Conservation (phyloP, 2,329 filamentous ascomycete species). For the Leptoxyphium fumago region DNA sequence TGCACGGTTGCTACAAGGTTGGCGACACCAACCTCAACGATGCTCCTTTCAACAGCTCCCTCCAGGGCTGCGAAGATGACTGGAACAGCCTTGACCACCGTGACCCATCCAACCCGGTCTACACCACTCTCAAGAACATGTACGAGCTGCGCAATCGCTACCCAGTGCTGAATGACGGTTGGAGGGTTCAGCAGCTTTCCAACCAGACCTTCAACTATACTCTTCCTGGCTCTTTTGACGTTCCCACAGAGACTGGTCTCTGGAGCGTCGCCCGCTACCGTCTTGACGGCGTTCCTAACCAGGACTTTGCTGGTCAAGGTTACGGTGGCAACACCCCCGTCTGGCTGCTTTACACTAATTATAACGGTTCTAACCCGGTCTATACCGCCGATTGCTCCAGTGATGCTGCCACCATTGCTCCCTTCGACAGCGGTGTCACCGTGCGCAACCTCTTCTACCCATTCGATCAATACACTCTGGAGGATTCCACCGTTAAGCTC, state of each 20-base stretch:
- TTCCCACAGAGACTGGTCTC: slow-evolving; percentile 42
- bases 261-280: slow-evolving; percentile 44
- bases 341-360: slow-evolving; percentile 40
- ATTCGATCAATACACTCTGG: slow-evolving; percentile 41
- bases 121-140: slow-evolving; percentile 47
- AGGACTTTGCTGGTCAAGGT: slow-evolving; percentile 32
- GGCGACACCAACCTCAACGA: slow-evolving; percentile 42
- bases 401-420: slow-evolving; percentile 38
- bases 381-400: slow-evolving; percentile 45
- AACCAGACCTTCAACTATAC: slow-evolving; percentile 39
- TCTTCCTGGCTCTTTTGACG: slow-evolving; percentile 37
- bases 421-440: slow-evolving; percentile 38
- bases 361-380: slow-evolving; percentile 28
- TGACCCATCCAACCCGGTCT: slow-evolving; percentile 45
- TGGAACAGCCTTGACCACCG: slow-evolving; percentile 45
- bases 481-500: slow-evolving; percentile 30
- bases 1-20: slow-evolving; percentile 48
- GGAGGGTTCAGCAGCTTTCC: slow-evolving; percentile 39
- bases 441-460: slow-evolving; percentile 51
- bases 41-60: slow-evolving; percentile 41
- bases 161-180: slow-evolving; percentile 46
- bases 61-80: slow-evolving; percentile 42
- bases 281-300: slow-evolving; percentile 29
- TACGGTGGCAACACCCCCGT: slow-evolving; percentile 31
- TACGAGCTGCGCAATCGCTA: slow-evolving; percentile 43